phyloP scores from a whole-genome alignment of 495 filamentous ascomycete species.

The Talaromyces liani region DNA sequence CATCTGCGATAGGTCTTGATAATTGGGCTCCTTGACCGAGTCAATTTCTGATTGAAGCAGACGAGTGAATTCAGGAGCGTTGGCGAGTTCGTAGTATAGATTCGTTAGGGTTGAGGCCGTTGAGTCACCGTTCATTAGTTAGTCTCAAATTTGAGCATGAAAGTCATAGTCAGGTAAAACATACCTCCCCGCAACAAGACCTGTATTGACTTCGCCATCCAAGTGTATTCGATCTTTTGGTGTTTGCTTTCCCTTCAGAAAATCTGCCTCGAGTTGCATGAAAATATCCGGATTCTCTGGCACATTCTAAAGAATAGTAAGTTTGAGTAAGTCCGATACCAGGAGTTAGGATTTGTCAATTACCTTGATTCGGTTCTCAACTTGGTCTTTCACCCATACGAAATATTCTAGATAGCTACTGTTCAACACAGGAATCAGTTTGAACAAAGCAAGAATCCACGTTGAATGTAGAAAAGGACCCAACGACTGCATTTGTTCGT shows the following conservation, averaged over 20 bases:
- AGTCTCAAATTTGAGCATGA: not conserved
- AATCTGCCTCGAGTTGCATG: not conserved
- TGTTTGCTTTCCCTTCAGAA: constrained; percentile 2
- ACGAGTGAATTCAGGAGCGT: not conserved
- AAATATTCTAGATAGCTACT: constrained; percentile 6
- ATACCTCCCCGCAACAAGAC: constrained; percentile 26
- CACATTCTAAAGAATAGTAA: not conserved
- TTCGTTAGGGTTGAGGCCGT: constrained; percentile 27
- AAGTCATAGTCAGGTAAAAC: not conserved
- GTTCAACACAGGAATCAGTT: constrained; percentile 7
- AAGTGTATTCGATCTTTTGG: constrained; percentile 15
- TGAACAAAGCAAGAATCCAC: constrained; percentile 1
- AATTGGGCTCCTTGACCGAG: not conserved
- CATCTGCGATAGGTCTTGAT: constrained; percentile 6
- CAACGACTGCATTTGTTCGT: constrained; percentile 20
- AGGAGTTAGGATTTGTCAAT: not conserved
- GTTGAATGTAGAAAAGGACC: constrained; percentile 4
- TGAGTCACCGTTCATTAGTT: constrained; percentile 26
- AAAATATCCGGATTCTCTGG: constrained; percentile 9
- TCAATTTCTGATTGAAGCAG: constrained; percentile 6
- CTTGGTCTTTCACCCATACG: constrained; percentile 2
- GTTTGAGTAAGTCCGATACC: not conserved
- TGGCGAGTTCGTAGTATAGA: constrained; percentile 30
- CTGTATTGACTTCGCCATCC: constrained; percentile 20
- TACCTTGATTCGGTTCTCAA: constrained; percentile 4